Evolutionary conservation across 2,329 filamentous ascomycete genomes (phyloP).

Genomic region (Emmonsiellopsis sp.): DNA sequence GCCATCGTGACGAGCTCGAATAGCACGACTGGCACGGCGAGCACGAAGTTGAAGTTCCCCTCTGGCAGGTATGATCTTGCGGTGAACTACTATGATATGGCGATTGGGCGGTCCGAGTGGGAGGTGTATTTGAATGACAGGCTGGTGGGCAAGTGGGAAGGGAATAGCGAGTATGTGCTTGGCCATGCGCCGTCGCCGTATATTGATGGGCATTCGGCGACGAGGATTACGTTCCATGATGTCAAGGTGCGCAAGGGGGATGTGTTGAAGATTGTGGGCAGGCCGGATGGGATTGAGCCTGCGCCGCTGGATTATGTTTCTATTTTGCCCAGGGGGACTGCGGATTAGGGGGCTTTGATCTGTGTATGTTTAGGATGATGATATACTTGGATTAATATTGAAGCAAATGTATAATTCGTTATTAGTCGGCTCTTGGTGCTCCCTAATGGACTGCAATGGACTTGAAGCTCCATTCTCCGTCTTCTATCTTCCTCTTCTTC

Average conservation of each 20-base stretch:
- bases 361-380: background rate
- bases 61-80: conserved; percentile 53
- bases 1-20: conserved; percentile 50
- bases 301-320: conserved; percentile 60
- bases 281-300: conserved; percentile 50
- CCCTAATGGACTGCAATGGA: too few relatives aligned
- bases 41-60: conserved; percentile 37
- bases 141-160: conserved; percentile 49
- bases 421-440: too few relatives aligned
- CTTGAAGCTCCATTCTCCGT: too few relatives aligned
- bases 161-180: conserved; percentile 49
- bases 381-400: background rate
- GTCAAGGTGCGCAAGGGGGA: conserved; percentile 45
- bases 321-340: conserved; percentile 48
- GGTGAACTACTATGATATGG: conserved; percentile 57
- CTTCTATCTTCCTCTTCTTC: too few relatives aligned
- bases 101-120: conserved; percentile 49
- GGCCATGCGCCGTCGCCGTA: conserved; percentile 50
- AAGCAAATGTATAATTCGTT: too few relatives aligned
- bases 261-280: conserved; percentile 46
- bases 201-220: conserved; percentile 57
- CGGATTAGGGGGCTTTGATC: conserved; percentile 37
- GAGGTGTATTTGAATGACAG: conserved; percentile 45
- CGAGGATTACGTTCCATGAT: conserved; percentile 48
- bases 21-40: conserved; percentile 41